Conservation (phyloP, 2,329 filamentous ascomycete genomes). For the Graphiopsis chlorocephala region DNA sequence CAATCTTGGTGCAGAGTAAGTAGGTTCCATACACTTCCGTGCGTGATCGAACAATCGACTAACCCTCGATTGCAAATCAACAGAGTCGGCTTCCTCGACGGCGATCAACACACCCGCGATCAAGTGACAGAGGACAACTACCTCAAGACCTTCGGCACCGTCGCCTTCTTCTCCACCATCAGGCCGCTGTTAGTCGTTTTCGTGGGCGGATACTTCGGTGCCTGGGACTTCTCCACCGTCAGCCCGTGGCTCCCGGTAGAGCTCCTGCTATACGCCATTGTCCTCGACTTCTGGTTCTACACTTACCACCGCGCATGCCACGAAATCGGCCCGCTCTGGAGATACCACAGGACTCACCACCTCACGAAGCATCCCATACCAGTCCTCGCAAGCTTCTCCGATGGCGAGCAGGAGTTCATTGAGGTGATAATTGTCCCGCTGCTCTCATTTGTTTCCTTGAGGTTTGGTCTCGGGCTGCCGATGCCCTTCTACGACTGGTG, state of each 20-base stretch:
- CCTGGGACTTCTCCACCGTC: not conserved
- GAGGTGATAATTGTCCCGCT: not conserved
- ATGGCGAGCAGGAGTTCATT: slow-evolving; percentile 35
- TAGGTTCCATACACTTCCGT: not conserved
- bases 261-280: slow-evolving; percentile 41
- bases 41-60: not conserved
- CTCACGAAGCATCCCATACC: slow-evolving; percentile 47
- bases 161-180: not conserved
- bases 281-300: slow-evolving; percentile 49
- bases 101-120: not conserved
- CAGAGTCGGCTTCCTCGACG: not conserved
- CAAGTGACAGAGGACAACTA: not conserved
- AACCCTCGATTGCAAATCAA: not conserved
- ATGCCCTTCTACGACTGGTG: slow-evolving; percentile 51
- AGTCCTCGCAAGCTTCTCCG: slow-evolving; percentile 43
- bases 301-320: slow-evolving; percentile 46
- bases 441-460: slow-evolving; percentile 42
- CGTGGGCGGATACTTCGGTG: not conserved
- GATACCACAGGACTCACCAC: slow-evolving; percentile 47
- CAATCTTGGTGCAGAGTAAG: not conserved
- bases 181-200: not conserved
- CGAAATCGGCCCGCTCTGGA: slow-evolving; percentile 41
- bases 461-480: slow-evolving; percentile 40
- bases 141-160: not conserved
- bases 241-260: slow-evolving; percentile 37